Base-by-base conservation (phyloP, 2,329 filamentous ascomycete genomes). In the Fusarium liriodendri region DNA sequence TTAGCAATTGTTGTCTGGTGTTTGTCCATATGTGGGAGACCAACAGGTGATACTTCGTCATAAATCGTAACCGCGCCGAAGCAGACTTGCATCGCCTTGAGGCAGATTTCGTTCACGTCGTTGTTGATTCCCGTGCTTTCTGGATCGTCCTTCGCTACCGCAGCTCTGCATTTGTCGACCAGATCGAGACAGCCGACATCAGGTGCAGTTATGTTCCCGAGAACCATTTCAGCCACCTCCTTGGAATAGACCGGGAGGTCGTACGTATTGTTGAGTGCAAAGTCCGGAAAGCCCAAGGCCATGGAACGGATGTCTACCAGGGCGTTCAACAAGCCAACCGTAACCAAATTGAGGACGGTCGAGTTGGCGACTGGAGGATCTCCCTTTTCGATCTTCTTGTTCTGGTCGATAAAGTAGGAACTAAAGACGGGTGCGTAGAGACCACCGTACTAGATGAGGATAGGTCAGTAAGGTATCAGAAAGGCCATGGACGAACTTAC, bases 291-390 rank as follows among this genome's bases (percentile, higher is more conserved):
- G 73, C 82, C 87, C 3, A 86, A 84, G 6, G 83, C 84, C 81
- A 93, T 90, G 3, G 90, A 84, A 10, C 89, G 77, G 63, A 88
- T 84, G 77, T 94, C 93, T 27, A 94, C 84, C 69, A 91, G 88
- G 11, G 90, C 92, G 79, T 94, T 92, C 62, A 93, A 84, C 66
- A 94, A 90, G 29, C 91, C 91, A 0, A 94, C 80, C 0, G 91
- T 88, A 11, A 84, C 84, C 11, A 94, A 82, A 2, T 86, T 79
- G 2, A 89, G 70, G 1, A 83, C 79, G 2, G 88, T 87, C 63
- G 86, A 87, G 8, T 80, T 78, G 18, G 86, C 84, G 8, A 66
- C 58, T 1, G 42, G 27, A 14, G 32, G 32, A 3, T 69, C 64
- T 11, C 61, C 62, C 9, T 65, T 59, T 5, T 74, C n/a, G n/a